Evolutionary conservation across 129 eudicot species (phyloP), one percentile per base, ranked within the genome.

Genomic region (Tanacetum coccineum): DNA sequence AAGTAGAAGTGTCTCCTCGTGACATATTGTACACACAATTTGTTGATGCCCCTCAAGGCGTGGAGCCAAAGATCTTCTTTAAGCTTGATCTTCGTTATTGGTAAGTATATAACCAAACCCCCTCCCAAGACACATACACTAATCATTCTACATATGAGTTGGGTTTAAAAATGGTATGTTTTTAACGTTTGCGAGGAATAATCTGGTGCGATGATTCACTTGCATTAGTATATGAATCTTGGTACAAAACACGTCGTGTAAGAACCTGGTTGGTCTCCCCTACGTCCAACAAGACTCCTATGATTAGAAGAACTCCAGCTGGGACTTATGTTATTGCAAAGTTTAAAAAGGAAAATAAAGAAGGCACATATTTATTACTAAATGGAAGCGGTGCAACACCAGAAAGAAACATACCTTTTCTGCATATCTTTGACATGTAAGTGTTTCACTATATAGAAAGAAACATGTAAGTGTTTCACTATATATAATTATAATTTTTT

Each of bases 191-290:
- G 49, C 85, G 98, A 70, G 98, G 95, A 52, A 92, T 92, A 51
- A 83, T 88, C 62, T 88, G 98, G 98, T 83, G 95, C 75, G 96
- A 92, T 81, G 95, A 84, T 72, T 88, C 96, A n/a, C 95, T 92
- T 68, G 96, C 98, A 13, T 76, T 92, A 62, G 76, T 92, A 51
- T 86, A 88, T 64, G 98, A 92, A 77, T 92, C 98, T 20, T 92
- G 98, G 98, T 88, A 81, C 72, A 92, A 88, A 76, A 92, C 98
- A 42, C 82, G 96, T n/a, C 81, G 67, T 70, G 65, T 81, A 71
- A 73, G 82, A 72, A 92, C 98, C 45, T 92, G 98, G 98, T 71
- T 85, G 44, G 84, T 88, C 54, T 79, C 98, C 68, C 96, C 98
- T 62, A 96, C 87, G 47, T 73, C 67, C n/a, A 32, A 65, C 12